These are phyloP conservation scores for Acanthamoeba royreba DNA, from an alignment of 208 protist genomes.

Conservation along the genomic window DNA sequence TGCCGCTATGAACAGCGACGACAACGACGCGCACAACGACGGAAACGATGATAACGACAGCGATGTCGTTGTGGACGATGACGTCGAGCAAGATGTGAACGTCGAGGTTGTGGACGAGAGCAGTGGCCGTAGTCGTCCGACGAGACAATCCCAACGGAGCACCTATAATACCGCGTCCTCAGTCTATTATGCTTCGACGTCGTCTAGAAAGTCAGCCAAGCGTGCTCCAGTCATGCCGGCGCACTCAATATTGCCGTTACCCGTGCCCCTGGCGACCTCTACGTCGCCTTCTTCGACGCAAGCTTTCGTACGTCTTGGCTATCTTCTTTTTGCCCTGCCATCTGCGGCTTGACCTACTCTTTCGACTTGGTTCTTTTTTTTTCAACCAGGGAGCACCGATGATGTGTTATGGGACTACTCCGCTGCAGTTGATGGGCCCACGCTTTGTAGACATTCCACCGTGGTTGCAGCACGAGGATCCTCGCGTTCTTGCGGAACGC, in stretches of 20 bases:
- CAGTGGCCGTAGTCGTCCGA: too few relatives aligned
- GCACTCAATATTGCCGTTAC: neutral
- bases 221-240: too few relatives aligned
- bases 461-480: neutral
- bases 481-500: neutral
- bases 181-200: neutral
- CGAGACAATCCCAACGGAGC: neutral
- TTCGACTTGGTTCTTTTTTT: too few relatives aligned
- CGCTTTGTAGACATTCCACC: neutral
- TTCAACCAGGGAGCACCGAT: too few relatives aligned
- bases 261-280: neutral
- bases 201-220: neutral
- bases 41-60: neutral
- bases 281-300: neutral
- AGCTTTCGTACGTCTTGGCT: neutral
- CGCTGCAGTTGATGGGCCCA: neutral
- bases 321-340: too few relatives aligned
- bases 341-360: too few relatives aligned
- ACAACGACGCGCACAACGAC: neutral
- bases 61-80: neutral
- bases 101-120: neutral
- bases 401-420: neutral
- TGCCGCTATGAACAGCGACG: too few relatives aligned
- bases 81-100: neutral
- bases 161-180: too few relatives aligned